A percentile compares a stretch with the other conserved stretches of the same genome.
Evolutionary conservation across 306 rosid genomes (phyloP).

Genomic region (Cercis canadensis): DNA sequence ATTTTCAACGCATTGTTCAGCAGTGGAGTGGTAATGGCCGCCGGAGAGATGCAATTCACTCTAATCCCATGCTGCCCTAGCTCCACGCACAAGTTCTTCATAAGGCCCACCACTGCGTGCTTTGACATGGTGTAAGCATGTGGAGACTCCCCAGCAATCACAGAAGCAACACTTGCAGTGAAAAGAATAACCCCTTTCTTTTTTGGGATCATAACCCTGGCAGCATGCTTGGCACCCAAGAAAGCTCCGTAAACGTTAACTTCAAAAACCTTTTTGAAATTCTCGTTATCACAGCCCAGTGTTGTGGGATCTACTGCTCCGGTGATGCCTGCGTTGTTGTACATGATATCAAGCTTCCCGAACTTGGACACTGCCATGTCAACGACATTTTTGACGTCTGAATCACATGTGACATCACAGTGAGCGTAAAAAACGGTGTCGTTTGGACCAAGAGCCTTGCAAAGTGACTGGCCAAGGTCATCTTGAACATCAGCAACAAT

Average conservation of each 20-base stretch:
- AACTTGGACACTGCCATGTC: constrained; percentile 50
- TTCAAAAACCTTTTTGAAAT: constrained; percentile 60
- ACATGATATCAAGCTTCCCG: constrained; percentile 76
- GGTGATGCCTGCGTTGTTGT: constrained; percentile 65
- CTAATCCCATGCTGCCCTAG: constrained; percentile 67
- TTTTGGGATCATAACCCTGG: constrained; percentile 62
- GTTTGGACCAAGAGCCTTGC: constrained; percentile 40
- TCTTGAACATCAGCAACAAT: constrained; percentile 77
- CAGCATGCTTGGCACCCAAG: constrained; percentile 74
- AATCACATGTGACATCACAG: constrained; percentile 64
- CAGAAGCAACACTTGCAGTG: constrained; percentile 60
- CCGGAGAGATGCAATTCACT: constrained; percentile 66
- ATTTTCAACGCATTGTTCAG: constrained; percentile 37
- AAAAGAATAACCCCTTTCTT: constrained; percentile 61
- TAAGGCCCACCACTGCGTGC: constrained; percentile 73
- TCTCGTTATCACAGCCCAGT: constrained; percentile 11
- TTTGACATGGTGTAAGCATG: constrained; percentile 68
- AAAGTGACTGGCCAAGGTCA: constrained; percentile 52
- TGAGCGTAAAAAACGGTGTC: constrained; percentile 43
- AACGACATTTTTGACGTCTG: constrained; percentile 56
- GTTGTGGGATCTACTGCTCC: constrained; percentile 36
- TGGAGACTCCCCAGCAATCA: constrained; percentile 42
- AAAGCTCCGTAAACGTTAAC: constrained; percentile 68
- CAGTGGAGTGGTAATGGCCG: constrained; percentile 61
- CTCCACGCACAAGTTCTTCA: constrained; percentile 66